Base-by-base conservation (phyloP, 768 basidiomycete genomes). In the Nidularia pulvinata region DNA sequence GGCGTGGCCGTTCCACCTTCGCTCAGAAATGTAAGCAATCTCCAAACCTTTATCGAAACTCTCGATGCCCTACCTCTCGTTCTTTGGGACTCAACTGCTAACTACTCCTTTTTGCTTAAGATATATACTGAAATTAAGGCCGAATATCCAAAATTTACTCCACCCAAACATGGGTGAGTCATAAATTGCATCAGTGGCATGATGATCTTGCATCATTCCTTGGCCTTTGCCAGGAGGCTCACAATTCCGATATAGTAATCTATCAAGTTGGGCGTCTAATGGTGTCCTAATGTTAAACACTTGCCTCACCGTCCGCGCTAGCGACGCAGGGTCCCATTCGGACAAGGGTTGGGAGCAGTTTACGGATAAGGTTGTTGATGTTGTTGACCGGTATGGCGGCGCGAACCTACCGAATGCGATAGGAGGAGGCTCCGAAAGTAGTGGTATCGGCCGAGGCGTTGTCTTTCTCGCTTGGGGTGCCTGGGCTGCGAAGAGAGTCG, bases 231-330 rank as follows among this genome's bases (percentile, higher is more conserved):
- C 52, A 37, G 47, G 35, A 55, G 53, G 51, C 30, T 43, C 22
- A 43, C 33, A 36, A 9, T 55, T 33, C 46, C 25, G 4, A 44
- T 56, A 34, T 61, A 94, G 95, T 53, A 91, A 93, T 64, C 77
- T 98, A 44, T 82, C 83, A 5, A 68, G 77, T 16, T 94, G 93
- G 89, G 92, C 94, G 1, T 75, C 83, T 55, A 86, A 88, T 53
- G 95, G 95, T 49, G 95, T 98, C 39, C 77, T 97, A 55, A 81
- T 96, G 68, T 81, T 97, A 46, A 98, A 97, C 73, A 91, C 93
- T n/a, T 89, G 87, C 55, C 78, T 98, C 48, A 96, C 95, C 2
- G 95, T 97, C 37, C 81, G 83, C 51, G 88, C 89, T 0, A 79
- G 80, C 53, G 60, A 80, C 52, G 83, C 95, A 14, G 90, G 82